These are phyloP conservation scores for Aspergillus biplanus DNA, from an alignment of 495 filamentous ascomycete species.

Conservation along the genomic window DNA sequence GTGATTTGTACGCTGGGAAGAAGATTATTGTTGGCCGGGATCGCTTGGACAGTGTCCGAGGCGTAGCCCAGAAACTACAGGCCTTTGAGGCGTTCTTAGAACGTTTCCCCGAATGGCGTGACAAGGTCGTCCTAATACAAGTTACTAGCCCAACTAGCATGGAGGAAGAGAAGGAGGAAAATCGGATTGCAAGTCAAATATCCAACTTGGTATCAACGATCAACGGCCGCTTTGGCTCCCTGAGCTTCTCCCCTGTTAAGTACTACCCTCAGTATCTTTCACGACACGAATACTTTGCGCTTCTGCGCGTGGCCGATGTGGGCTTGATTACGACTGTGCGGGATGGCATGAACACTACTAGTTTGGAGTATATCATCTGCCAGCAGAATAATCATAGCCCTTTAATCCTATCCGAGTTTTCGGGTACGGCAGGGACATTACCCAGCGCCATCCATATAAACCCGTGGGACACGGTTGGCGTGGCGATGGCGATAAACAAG, in stretches of 20 bases:
- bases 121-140: conserved; percentile 92
- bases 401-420: conserved; percentile 93
- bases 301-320: conserved; percentile 83
- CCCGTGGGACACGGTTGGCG: conserved; percentile 83
- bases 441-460: conserved; percentile 90
- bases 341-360: conserved; percentile 97
- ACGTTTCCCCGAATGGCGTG: conserved; percentile 82
- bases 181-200: conserved; percentile 80
- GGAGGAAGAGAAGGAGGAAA: conserved; percentile 71
- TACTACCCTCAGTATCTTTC: conserved; percentile 91
- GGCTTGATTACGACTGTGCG: conserved; percentile 90
- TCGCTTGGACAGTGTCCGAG: conserved; percentile 84
- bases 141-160: conserved; percentile 84
- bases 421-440: conserved; percentile 86
- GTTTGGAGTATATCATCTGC: conserved; percentile 89
- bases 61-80: conserved; percentile 89
- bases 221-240: conserved; percentile 83
- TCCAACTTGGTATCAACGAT: conserved; percentile 87
- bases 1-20: conserved; percentile 73
- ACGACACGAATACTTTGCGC: conserved; percentile 86
- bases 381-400: conserved; percentile 83
- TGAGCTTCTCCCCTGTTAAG: conserved; percentile 84
- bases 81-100: conserved; percentile 91
- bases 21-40: conserved; percentile 96
- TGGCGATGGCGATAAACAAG: conserved; percentile 76